Evolutionary conservation across 23 red algal species (phyloP).

Genomic region (Agarophyton chilense): DNA sequence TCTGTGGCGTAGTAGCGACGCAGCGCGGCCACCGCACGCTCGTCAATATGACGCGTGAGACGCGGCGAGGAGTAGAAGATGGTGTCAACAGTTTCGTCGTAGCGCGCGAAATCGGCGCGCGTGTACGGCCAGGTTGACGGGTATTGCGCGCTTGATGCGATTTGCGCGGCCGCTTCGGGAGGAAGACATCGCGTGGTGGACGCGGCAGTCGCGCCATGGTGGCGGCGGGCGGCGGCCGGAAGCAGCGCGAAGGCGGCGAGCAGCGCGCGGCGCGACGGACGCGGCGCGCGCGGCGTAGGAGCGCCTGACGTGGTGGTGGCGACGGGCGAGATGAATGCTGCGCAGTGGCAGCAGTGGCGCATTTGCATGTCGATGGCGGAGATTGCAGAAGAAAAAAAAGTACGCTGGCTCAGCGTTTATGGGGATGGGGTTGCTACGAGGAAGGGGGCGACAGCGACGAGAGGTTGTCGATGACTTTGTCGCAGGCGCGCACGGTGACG

Average conservation of each 20-base stretch:
- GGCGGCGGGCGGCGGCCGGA: not conserved
- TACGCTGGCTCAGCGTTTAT: no score
- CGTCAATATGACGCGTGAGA: conserved; percentile 82
- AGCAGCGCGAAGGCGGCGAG: not conserved
- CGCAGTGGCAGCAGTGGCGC: no score
- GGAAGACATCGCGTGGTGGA: not conserved
- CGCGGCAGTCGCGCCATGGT: not conserved
- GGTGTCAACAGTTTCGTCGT: conserved; percentile 61
- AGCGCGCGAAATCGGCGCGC: conserved; percentile 61
- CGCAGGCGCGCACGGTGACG: conserved; percentile 49
- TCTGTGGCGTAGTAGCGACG: conserved; percentile 18
- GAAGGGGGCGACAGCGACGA: no score
- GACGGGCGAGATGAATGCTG: no score
- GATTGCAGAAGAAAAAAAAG: no score
- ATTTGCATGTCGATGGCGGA: no score
- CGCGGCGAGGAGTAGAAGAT: conserved; percentile 78
- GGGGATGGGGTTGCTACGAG: no score
- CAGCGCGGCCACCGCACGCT: conserved; percentile 51
- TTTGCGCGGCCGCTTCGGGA: not conserved
- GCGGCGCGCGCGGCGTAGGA: not conserved
- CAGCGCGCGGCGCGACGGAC: not conserved
- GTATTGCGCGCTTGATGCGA: not conserved
- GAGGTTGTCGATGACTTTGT: conserved; percentile 49
- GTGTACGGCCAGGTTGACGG: conserved; percentile 67
- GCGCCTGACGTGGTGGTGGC: not conserved